phyloP scores from a whole-genome alignment of 257 asterid genomes.

The Rhazya stricta region DNA sequence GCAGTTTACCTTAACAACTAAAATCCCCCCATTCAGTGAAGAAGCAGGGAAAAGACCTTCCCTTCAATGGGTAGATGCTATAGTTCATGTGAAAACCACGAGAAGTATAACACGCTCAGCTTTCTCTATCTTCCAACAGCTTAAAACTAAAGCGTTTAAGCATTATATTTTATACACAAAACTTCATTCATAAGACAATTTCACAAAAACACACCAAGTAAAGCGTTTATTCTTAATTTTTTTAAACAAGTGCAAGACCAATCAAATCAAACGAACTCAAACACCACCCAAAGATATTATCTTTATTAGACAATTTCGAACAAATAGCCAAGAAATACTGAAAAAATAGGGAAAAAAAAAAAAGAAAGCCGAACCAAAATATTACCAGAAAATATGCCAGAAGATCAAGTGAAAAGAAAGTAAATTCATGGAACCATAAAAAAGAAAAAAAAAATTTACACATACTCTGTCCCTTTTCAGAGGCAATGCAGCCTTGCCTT shows the following conservation, averaged over 20 bases:
- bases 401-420: not conserved
- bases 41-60: not conserved
- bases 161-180: not conserved
- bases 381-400: not conserved
- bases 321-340: not conserved
- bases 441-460: not conserved
- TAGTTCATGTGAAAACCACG: not conserved
- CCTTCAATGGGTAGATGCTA: not conserved
- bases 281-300: not conserved
- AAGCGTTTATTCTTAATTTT: not conserved
- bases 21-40: not conserved
- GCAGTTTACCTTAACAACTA: not conserved
- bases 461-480: conserved; percentile 85
- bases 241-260: not conserved
- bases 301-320: not conserved
- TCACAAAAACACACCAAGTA: not conserved
- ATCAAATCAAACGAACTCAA: not conserved
- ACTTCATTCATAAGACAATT: not conserved
- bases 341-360: not conserved
- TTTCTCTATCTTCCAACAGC: not conserved
- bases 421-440: not conserved
- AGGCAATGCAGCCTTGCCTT: conserved; percentile 85
- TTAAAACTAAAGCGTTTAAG: not conserved
- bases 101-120: not conserved
- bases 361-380: conserved; percentile 1